Base-by-base conservation (phyloP, 2,329 filamentous ascomycete genomes). In the Fusarium torulosum region DNA sequence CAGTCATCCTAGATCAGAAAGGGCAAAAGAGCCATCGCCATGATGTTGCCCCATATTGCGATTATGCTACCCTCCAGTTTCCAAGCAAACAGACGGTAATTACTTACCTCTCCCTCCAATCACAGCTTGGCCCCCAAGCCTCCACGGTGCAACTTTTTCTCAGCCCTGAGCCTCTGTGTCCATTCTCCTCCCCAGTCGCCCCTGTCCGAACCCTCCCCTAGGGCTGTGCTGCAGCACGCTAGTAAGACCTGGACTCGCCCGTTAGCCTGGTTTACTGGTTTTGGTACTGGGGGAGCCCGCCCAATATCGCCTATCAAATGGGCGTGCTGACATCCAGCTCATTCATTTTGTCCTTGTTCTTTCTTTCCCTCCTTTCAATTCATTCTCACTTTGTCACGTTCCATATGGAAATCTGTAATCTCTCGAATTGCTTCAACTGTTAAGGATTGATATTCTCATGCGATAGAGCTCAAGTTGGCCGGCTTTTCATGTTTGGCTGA, bases 251-350 rank as follows among this genome's bases (percentile, higher is more conserved):
- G 46, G 66, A 59, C 61, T 61, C 58, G 64, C 51, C 67, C 60
- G 60, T 43, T 63, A 66, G 56, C 9, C 51, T 60, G 57, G 45
- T 54, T 53, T 52, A 7, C 51, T 60, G 57, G 45, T 54, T 53
- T 52, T 59, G 35, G 70, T 47, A 33, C 50, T 37, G 33, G 59
- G 50, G 58, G 35, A 23, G 31, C 25, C 59, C 55, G 37, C 59
- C 33, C 43, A 55, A 62, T 62, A 53, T 70, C 51, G 56, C 69
- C 66, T 72, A 72, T 73, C 70, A 73, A 38, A 58, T 42, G 47
- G 55, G 55, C 52, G 50, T 61, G 71, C 71, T 73, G 71, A 73
- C 71, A 73, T 72, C 51, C 40, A 53, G 21, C 66, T 31, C 50
- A 51, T 56, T 29, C 51, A 56, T 67, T 46, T 43, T 59, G 50